Percentiles rank a stretch among this genome's conserved stretches.
phyloP scores from a whole-genome alignment of 352 stramenopile genomes.

The Phytophthora fragariaefolia region DNA sequence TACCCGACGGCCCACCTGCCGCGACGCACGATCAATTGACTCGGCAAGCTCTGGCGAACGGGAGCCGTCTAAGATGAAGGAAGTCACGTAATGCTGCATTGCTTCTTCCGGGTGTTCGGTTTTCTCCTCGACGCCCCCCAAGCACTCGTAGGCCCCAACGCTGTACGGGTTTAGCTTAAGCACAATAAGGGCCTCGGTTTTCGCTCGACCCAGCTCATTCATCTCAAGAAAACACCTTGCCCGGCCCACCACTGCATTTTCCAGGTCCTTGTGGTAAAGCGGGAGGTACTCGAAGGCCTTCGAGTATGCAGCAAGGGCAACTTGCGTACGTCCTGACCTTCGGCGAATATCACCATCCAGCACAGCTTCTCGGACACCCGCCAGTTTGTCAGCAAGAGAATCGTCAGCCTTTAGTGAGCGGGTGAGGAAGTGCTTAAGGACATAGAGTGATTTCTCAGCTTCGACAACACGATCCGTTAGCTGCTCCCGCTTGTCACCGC shows the following conservation, averaged over 20 bases:
- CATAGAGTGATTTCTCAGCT: conserved; percentile 63
- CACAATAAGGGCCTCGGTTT: conserved; percentile 50
- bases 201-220: conserved; percentile 45
- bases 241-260: conserved; percentile 61
- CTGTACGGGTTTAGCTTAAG: conserved; percentile 76
- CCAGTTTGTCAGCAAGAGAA: conserved; percentile 51
- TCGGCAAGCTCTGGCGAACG: conserved; percentile 71
- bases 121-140: conserved; percentile 74
- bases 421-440: conserved; percentile 74
- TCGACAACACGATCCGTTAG: conserved; percentile 38
- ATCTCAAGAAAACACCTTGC: conserved; percentile 71
- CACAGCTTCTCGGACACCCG: conserved; percentile 53
- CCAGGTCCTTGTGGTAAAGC: conserved; percentile 70
- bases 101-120: conserved; percentile 51
- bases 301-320: conserved; percentile 66
- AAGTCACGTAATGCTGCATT: conserved; percentile 86
- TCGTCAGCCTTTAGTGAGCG: conserved; percentile 62
- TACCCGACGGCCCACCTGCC: conserved; percentile 63
- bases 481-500: conserved; percentile 38
- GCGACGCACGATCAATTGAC: conserved; percentile 77
- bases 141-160: conserved; percentile 68
- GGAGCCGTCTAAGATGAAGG: conserved; percentile 85
- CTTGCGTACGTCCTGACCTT: conserved; percentile 54
- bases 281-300: conserved; percentile 68
- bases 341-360: conserved; percentile 68